phyloP scores from a whole-genome alignment of 371 early-diverging fungal genomes.

The Mortierella sp. region DNA sequence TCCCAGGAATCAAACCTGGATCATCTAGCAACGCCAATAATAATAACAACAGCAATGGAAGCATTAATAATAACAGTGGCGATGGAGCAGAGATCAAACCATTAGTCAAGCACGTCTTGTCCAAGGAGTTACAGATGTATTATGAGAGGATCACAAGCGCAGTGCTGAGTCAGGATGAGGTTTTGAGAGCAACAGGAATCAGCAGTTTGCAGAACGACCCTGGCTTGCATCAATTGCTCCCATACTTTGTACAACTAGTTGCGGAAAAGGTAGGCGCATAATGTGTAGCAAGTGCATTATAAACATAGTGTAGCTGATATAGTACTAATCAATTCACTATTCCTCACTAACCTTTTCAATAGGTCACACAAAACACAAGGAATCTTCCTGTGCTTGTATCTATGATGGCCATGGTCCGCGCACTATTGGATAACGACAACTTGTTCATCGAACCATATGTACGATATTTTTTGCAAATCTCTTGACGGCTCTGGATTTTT shows the following conservation, averaged over 20 bases:
- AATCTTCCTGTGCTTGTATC: conserved; percentile 77
- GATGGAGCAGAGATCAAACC: conserved; percentile 81
- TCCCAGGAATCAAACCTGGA: conserved; percentile 46
- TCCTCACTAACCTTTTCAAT: neutral
- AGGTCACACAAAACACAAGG: conserved; percentile 84
- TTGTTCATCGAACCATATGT: conserved; percentile 98
- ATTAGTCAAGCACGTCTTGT: conserved; percentile 92
- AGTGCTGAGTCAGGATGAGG: conserved; percentile 82
- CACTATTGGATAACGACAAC: conserved; percentile 91
- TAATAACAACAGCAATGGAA: neutral
- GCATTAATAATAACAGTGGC: conserved; percentile 43
- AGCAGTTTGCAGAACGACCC: conserved; percentile 93
- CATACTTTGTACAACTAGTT: conserved; percentile 98
- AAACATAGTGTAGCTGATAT: neutral
- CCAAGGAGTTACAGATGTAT: conserved; percentile 97
- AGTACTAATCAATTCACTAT: neutral
- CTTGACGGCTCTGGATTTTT: no score
- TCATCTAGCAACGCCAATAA: conserved; percentile 4
- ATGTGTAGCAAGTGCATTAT: no score
- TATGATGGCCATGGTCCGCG: conserved; percentile 87
- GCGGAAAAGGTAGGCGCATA: conserved; percentile 78
- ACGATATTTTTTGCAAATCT: conserved; percentile 34
- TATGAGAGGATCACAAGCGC: conserved; percentile 96
- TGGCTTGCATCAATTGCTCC: conserved; percentile 97
- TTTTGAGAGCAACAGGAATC: conserved; percentile 81